phyloP scores from a whole-genome alignment of 306 rosid genomes.

The Fagus crenata region DNA sequence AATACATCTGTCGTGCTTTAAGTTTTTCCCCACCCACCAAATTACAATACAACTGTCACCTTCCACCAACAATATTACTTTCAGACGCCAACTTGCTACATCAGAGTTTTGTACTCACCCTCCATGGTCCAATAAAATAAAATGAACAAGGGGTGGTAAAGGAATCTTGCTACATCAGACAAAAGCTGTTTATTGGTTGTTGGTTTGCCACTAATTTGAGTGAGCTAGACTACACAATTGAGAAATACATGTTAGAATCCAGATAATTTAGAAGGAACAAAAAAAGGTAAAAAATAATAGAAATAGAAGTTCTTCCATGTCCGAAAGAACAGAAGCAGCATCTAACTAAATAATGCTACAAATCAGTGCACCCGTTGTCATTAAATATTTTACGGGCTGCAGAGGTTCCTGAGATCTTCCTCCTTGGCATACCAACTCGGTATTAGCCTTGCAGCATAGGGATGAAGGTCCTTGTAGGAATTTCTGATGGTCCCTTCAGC shows the following conservation, averaged over 20 bases:
- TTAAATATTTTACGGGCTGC: conserved; percentile 68
- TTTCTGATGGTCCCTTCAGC: conserved; percentile 97
- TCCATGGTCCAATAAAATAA: neutral
- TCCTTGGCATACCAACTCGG: conserved; percentile 89
- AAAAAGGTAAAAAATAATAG: neutral
- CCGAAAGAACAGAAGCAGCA: conserved; percentile 1
- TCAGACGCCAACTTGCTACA: neutral
- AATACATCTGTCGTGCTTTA: neutral
- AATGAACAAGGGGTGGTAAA: neutral
- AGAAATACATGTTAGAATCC: neutral
- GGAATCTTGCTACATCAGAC: neutral
- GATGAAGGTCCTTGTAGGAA: conserved; percentile 85
- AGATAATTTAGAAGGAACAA: neutral
- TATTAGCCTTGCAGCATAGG: conserved; percentile 79
- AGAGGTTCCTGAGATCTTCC: conserved; percentile 75
- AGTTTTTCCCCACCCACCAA: neutral
- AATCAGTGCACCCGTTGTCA: conserved; percentile 9
- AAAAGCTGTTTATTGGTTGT: neutral
- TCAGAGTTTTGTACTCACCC: neutral
- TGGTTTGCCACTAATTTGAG: neutral
- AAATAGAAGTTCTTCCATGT: neutral
- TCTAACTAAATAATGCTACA: neutral
- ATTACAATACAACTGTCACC: neutral
- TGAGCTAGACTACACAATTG: neutral
- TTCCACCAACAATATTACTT: neutral